A percentile compares a stretch with the other conserved stretches of the same genome.
Conservation (phyloP, 2,329 filamentous ascomycete genomes). For the Chrysosphaeria jannelii region DNA sequence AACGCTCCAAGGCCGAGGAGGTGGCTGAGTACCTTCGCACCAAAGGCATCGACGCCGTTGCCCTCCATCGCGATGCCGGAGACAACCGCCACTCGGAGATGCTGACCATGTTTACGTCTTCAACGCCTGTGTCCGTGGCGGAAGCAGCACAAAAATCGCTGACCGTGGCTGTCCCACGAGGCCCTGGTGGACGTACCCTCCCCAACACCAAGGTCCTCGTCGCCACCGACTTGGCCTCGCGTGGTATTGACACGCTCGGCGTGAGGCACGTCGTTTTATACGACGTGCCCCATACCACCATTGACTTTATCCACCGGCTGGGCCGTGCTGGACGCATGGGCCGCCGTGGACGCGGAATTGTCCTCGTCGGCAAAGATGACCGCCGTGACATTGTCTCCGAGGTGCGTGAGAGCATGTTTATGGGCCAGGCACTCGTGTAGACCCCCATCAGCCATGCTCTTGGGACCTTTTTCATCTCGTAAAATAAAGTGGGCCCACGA, state of each 20-base stretch:
- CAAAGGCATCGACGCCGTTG: constrained; percentile 71
- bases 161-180: constrained; percentile 2
- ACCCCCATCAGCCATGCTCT: not conserved
- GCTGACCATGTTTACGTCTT: constrained; percentile 39
- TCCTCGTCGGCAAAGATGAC: constrained; percentile 71
- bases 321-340: constrained; percentile 85
- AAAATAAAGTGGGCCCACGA: too few species aligned
- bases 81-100: constrained; percentile 51
- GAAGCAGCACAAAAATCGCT: too few species aligned
- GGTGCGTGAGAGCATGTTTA: constrained; percentile 70
- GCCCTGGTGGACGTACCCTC: constrained; percentile 18
- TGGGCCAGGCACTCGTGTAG: constrained; percentile 47
- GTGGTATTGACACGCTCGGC: constrained; percentile 79
- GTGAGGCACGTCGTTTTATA: constrained; percentile 82
- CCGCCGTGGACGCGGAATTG: constrained; percentile 60
- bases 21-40: constrained; percentile 47
- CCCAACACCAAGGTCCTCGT: constrained; percentile 72
- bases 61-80: constrained; percentile 58
- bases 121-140: constrained; percentile 11
- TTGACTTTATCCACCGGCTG: constrained; percentile 92
- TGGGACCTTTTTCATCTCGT: not conserved
- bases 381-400: constrained; percentile 73
- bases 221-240: constrained; percentile 70
- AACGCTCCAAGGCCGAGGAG: constrained; percentile 25
- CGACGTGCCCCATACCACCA: constrained; percentile 90